Evolutionary conservation across 164 flowering plant species (phyloP).

Genomic region (Amborella trichopoda): DNA sequence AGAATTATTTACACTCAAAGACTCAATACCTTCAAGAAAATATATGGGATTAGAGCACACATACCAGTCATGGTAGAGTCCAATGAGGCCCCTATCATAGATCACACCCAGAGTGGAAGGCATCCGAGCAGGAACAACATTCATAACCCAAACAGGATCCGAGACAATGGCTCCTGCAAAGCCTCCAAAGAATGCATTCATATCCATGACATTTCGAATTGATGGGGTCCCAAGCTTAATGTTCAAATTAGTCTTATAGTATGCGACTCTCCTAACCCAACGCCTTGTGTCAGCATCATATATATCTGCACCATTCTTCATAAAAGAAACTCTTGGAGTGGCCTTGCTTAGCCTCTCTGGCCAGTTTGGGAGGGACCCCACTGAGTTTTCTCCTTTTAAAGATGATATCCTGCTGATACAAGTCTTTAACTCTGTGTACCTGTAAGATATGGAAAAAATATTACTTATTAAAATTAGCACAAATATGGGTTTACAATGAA

Average conservation of each 20-base stretch:
- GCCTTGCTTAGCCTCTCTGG: conserved; percentile 65
- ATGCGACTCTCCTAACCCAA: conserved; percentile 76
- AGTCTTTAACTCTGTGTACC: conserved; percentile 75
- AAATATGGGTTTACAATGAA: too few relatives aligned
- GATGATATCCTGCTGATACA: conserved; percentile 60
- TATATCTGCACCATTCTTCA: conserved; percentile 73
- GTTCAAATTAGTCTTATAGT: conserved; percentile 69
- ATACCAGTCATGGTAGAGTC: conserved; percentile 94
- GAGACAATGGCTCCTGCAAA: conserved; percentile 79
- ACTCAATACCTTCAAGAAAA: too few relatives aligned
- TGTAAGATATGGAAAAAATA: too few relatives aligned
- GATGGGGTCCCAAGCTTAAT: conserved; percentile 78
- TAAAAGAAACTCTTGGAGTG: conserved; percentile 50
- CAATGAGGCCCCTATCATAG: conserved; percentile 93
- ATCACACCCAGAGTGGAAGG: conserved; percentile 67
- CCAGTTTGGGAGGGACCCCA: conserved; percentile 80
- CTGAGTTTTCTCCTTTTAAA: conserved; percentile 48
- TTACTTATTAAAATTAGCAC: too few relatives aligned
- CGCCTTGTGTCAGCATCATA: conserved; percentile 85
- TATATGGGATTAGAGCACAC: too few relatives aligned
- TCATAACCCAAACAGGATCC: conserved; percentile 99
- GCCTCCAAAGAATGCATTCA: conserved; percentile 97
- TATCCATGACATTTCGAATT: conserved; percentile 89
- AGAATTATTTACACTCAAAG: too few relatives aligned
- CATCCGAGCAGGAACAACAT: conserved; percentile 79